phyloP scores from a whole-genome alignment of 495 filamentous ascomycete genomes.

The Penicillium cataractarum region DNA sequence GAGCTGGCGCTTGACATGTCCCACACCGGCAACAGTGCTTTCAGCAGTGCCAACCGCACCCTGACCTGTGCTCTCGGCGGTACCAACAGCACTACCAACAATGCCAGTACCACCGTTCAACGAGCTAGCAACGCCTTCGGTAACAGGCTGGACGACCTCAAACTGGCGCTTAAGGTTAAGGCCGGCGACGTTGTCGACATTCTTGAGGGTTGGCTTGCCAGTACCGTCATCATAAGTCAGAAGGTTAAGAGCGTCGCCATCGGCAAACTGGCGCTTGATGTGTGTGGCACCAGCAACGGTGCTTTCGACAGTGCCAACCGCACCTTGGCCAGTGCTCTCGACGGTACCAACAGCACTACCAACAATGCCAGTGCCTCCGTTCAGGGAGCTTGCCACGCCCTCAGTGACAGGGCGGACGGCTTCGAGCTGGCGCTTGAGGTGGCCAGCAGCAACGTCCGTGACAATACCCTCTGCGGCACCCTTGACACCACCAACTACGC shows the following conservation, averaged over 20 bases:
- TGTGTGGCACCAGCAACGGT: constrained; percentile 8
- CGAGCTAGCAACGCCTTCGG: constrained; percentile 4
- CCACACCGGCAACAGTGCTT: constrained; percentile 6
- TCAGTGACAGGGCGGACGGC: constrained; percentile 9
- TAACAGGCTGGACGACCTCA: constrained; percentile 15
- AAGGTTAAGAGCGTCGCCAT: no score
- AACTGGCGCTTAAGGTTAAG: no score
- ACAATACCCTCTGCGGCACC: constrained; percentile 4
- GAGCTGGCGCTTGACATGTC: constrained; percentile 6
- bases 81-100: constrained; percentile 22
- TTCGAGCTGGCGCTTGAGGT: constrained; percentile 11
- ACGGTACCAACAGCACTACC: constrained; percentile 26
- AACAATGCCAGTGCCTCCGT: constrained; percentile 21
- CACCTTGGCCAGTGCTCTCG: constrained; percentile 19
- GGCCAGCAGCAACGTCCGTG: constrained; percentile 1
- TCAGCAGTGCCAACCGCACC: constrained; percentile 18
- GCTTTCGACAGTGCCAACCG: constrained; percentile 21
- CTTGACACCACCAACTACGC: constrained; percentile 9
- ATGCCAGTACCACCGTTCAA: constrained; percentile 14
- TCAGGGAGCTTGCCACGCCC: constrained; percentile 17
- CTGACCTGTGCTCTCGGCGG: constrained; percentile 18
- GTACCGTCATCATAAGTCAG: no score
- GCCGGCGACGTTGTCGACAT: no score
- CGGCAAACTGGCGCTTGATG: constrained; percentile 8
- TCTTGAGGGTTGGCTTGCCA: no score